These are phyloP conservation scores for Saccharomyces hybrid DNA, from an alignment of 1,139 yeast species.

Conservation along the genomic window DNA sequence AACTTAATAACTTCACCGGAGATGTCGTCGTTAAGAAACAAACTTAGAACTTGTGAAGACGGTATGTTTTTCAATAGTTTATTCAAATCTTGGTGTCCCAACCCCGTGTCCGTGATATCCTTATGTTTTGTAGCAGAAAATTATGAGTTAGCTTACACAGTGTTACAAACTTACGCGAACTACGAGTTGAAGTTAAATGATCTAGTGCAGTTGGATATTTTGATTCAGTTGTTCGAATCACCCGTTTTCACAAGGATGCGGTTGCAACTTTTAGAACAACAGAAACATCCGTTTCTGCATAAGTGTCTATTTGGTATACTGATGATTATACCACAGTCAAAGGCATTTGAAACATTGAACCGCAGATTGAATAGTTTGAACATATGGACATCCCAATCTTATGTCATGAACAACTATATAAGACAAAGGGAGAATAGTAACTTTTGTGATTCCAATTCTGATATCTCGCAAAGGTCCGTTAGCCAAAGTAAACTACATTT, in stretches of 20 bases:
- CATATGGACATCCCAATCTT: slow-evolving; percentile 21
- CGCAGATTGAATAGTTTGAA: slow-evolving; percentile 52
- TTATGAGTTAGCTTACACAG: slow-evolving; percentile 78
- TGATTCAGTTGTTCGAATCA: slow-evolving; percentile 74
- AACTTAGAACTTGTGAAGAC: slow-evolving; percentile 58
- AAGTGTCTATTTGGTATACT: slow-evolving; percentile 86
- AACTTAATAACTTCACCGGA: slow-evolving; percentile 88
- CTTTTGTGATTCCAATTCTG: slow-evolving; percentile 11
- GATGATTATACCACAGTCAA: slow-evolving; percentile 92
- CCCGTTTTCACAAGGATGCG: slow-evolving; percentile 88
- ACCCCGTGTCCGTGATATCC: slow-evolving; percentile 82
- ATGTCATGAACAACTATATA: slow-evolving; percentile 8
- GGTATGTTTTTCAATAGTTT: slow-evolving; percentile 66
- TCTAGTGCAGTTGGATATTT: slow-evolving; percentile 68
- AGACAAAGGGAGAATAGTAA: slow-evolving; percentile 5
- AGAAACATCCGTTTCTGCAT: slow-evolving; percentile 70
- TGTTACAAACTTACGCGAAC: slow-evolving; percentile 68
- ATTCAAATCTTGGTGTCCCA: slow-evolving; percentile 89
- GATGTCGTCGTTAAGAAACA: slow-evolving; percentile 58
- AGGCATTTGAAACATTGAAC: slow-evolving; percentile 78
- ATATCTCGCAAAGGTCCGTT: slow-evolving; percentile 17
- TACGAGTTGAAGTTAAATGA: slow-evolving; percentile 60
- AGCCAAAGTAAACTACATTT: slow-evolving; percentile 20
- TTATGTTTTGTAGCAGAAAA: slow-evolving; percentile 82
- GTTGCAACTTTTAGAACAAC: slow-evolving; percentile 81